These are phyloP conservation scores for Epichloe gansuensis DNA, from an alignment of 2,329 filamentous ascomycete species.

Conservation along the genomic window DNA sequence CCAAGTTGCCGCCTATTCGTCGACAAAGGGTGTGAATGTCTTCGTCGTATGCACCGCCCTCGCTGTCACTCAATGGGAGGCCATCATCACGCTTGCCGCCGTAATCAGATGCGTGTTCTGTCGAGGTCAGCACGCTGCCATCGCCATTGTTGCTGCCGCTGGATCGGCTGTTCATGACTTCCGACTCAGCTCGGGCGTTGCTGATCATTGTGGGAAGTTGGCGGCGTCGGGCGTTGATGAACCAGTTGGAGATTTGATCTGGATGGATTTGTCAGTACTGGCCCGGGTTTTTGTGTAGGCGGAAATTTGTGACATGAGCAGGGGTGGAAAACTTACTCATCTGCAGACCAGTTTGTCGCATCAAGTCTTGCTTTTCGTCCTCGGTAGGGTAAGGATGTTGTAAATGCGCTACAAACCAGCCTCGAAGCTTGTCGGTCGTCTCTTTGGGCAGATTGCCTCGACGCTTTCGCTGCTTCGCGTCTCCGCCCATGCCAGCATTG, in stretches of 20 bases:
- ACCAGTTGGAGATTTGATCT: constrained; percentile 70
- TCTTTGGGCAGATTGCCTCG: constrained; percentile 85
- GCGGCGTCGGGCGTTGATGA: constrained; percentile 62
- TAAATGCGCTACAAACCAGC: constrained; percentile 69
- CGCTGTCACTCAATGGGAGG: constrained; percentile 33
- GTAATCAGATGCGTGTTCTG: constrained; percentile 17
- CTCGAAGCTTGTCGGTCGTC: constrained; percentile 66
- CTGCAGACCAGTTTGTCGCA: constrained; percentile 61
- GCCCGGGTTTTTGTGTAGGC: not conserved
- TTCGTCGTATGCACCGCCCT: constrained; percentile 32
- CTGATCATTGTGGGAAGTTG: constrained; percentile 48
- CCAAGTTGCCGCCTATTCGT: constrained; percentile 23
- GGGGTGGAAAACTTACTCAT: constrained; percentile 48
- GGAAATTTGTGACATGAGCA: not conserved
- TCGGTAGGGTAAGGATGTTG: constrained; percentile 77
- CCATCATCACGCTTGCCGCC: constrained; percentile 20
- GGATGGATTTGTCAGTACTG: constrained; percentile 7
- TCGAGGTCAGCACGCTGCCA: constrained; percentile 25
- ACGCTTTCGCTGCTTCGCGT: constrained; percentile 45
- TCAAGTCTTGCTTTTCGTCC: constrained; percentile 74
- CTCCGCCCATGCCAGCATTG: constrained; percentile 24
- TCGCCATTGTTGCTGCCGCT: constrained; percentile 12
- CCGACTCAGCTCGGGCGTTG: constrained; percentile 38
- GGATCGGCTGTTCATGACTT: constrained; percentile 28
- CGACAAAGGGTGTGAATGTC: constrained; percentile 22